Conservation (phyloP, 1,284 basidiomycete genomes). For the Farysia itapuensis region DNA sequence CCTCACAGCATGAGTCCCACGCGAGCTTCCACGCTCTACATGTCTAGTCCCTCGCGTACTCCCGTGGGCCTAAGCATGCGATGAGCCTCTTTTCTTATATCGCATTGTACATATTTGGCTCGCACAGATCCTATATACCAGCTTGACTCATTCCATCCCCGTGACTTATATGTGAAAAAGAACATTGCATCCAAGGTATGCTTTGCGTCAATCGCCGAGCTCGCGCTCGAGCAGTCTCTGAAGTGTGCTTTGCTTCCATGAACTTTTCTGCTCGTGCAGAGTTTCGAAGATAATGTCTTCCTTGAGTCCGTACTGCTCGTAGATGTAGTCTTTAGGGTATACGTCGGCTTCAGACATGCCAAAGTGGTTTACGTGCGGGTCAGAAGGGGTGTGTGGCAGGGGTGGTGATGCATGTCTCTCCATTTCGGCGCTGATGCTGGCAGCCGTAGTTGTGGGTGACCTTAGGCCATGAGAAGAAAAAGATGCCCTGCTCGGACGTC, state of each 20-base stretch:
- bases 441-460: not conserved
- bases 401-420: not conserved
- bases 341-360: not conserved
- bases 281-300: constrained; percentile 43
- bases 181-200: too few relatives aligned
- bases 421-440: not conserved
- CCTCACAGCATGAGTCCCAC: constrained; percentile 9
- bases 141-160: too few relatives aligned
- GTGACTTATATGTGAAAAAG: too few relatives aligned
- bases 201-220: constrained; percentile 22
- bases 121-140: too few relatives aligned
- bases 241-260: constrained; percentile 54
- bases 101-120: too few relatives aligned
- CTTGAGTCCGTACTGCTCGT: constrained; percentile 51
- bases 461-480: not conserved
- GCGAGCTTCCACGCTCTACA: not conserved
- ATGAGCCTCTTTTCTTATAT: too few relatives aligned
- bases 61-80: too few relatives aligned
- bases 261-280: constrained; percentile 42
- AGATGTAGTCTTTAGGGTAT: constrained; percentile 46
- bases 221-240: constrained; percentile 50
- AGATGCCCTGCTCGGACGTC: not conserved
- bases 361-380: not conserved
- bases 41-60: too few relatives aligned
- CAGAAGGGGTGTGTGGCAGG: not conserved